phyloP scores from a whole-genome alignment of 2,329 filamentous ascomycete species.

The Ophiostoma himal-ulmi region DNA sequence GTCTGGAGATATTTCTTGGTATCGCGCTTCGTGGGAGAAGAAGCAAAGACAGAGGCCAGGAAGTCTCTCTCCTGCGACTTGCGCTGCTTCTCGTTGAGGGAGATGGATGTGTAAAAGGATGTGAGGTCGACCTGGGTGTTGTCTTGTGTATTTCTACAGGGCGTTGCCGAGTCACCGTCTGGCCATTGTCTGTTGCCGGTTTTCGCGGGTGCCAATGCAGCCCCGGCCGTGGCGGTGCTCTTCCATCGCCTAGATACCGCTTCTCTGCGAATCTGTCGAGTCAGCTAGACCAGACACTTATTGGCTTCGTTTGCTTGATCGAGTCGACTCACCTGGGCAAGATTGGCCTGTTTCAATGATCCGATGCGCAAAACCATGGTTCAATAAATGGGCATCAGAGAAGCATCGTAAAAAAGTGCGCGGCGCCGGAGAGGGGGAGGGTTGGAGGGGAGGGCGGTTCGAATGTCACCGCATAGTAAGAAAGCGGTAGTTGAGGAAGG shows the following conservation, averaged over 20 bases:
- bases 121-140: constrained; percentile 23
- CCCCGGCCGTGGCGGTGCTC: constrained; percentile 17
- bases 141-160: not conserved
- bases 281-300: not conserved
- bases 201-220: constrained; percentile 5
- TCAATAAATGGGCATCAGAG: constrained; percentile 16
- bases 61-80: constrained; percentile 59
- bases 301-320: constrained; percentile 12
- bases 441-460: not conserved
- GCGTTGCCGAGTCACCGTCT: constrained; percentile 6
- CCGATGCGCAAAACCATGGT: constrained; percentile 39
- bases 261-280: constrained; percentile 19
- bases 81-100: constrained; percentile 43
- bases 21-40: constrained; percentile 87
- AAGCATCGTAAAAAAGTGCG: constrained; percentile 17
- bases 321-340: constrained; percentile 31
- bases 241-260: constrained; percentile 21
- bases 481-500: too few species aligned
- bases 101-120: constrained; percentile 36
- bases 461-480: constrained; percentile 12
- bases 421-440: not conserved
- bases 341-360: constrained; percentile 38
- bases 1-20: constrained; percentile 86
- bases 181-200: not conserved
- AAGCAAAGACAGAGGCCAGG: constrained; percentile 77